These are phyloP conservation scores for Fraxinus greggii DNA, from an alignment of 305 asterid species.

Conservation along the genomic window DNA sequence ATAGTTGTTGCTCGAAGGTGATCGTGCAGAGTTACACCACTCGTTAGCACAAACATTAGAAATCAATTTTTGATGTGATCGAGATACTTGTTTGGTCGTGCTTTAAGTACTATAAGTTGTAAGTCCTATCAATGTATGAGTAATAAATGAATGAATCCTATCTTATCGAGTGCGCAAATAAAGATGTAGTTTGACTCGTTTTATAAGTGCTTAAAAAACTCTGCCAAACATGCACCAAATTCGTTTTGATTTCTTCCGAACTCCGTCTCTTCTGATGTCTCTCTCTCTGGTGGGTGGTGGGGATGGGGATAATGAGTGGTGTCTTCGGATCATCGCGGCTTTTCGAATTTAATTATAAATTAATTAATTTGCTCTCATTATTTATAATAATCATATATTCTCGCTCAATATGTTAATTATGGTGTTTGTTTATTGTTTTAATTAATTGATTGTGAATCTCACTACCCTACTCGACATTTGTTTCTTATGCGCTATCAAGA, in stretches of 20 bases:
- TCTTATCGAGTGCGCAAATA: neutral
- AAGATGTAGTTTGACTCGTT: neutral
- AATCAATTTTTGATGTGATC: neutral
- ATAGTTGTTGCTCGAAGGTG: neutral
- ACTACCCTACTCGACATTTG: neutral
- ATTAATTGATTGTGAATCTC: neutral
- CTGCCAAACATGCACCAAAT: neutral
- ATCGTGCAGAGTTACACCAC: neutral
- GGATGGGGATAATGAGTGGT: neutral
- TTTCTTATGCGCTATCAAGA: neutral
- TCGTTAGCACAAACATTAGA: neutral
- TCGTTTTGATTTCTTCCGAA: neutral
- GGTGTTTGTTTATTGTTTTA: constrained; percentile 1
- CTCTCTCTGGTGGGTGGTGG: neutral
- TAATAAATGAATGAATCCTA: too few species aligned
- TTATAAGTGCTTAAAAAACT: too few species aligned
- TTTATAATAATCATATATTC: constrained; percentile 15
- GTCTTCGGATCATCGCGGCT: neutral
- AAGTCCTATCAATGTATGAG: too few species aligned
- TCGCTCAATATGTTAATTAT: constrained; percentile 14
- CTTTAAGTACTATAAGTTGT: neutral
- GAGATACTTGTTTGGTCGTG: neutral
- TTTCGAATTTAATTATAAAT: neutral
- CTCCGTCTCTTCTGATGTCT: neutral
- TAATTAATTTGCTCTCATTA: neutral